A percentile compares a stretch with the other conserved stretches of the same genome.
Conservation (phyloP, 2,329 filamentous ascomycete genomes). For the Alternaria hordeiaustralica region DNA sequence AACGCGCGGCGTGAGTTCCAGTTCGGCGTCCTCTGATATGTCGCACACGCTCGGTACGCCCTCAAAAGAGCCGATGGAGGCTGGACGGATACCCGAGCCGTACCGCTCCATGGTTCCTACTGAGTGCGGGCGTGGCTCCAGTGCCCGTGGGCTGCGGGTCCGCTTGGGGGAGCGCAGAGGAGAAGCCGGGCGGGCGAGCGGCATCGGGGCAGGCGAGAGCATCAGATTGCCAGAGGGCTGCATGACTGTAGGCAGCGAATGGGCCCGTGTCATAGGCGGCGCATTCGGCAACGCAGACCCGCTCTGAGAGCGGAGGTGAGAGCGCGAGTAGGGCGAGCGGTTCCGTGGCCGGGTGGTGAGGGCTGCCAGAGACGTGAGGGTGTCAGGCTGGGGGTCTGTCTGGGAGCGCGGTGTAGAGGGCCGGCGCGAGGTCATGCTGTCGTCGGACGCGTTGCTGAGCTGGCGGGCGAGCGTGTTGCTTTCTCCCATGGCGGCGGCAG, state of each 20-base stretch:
- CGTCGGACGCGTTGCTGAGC: slow-evolving; percentile 32
- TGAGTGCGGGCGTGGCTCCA: slow-evolving; percentile 25
- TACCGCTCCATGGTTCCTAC: slow-evolving; percentile 25
- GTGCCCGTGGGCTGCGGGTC: slow-evolving; percentile 46
- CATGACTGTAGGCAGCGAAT: slow-evolving; percentile 55
- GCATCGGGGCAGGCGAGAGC: slow-evolving; percentile 40
- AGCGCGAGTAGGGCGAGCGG: slow-evolving; percentile 55
- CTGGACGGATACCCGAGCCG: slow-evolving; percentile 35
- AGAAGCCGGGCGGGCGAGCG: slow-evolving; percentile 44
- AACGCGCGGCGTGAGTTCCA: slow-evolving; percentile 53
- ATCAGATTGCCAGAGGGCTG: slow-evolving; percentile 40
- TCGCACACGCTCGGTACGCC: slow-evolving; percentile 48
- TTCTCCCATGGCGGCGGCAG: slow-evolving; percentile 32
- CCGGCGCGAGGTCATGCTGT: slow-evolving; percentile 29
- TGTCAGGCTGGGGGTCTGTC: slow-evolving; percentile 46
- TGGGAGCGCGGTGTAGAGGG: slow-evolving; percentile 47
- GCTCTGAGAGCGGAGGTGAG: slow-evolving; percentile 55
- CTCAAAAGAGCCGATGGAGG: slow-evolving; percentile 33
- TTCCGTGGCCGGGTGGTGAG: slow-evolving; percentile 49
- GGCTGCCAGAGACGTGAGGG: slow-evolving; percentile 24
- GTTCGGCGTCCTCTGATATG: slow-evolving; percentile 58
- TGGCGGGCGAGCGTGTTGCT: slow-evolving; percentile 28
- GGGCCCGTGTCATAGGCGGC: slow-evolving; percentile 56
- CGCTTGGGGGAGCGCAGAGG: slow-evolving; percentile 53
- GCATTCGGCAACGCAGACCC: slow-evolving; percentile 49